Base-by-base conservation (phyloP, 1,284 basidiomycete genomes). In the Pseudozyma tsukubaensis region DNA sequence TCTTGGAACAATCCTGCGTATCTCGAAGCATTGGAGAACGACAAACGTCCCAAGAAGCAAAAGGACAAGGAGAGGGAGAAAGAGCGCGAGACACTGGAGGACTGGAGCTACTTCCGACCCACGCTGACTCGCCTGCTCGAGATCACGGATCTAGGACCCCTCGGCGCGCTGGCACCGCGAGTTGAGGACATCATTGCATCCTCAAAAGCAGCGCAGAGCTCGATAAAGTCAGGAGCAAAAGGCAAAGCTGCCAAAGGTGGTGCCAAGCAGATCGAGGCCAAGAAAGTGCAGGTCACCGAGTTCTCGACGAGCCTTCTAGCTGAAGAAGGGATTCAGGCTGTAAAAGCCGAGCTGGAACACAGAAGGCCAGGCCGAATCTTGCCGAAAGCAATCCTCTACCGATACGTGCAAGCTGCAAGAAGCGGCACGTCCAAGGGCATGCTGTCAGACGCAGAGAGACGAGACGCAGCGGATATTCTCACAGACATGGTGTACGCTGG, bases 61-160 rank as follows among this genome's bases (percentile, higher is more conserved):
- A 78, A 78, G 55, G 73, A 77, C 45, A 71, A 65, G 29, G 73
- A 78, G 60, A 58, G 72, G n/a, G 76, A 78, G 40, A 64, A 73
- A 57, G 78, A 80, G 55, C 60, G 70, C 49, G 78, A 80, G 58
- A 75, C 61, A 47, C 62, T 74, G 39, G 78, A 80, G 49, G 77
- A 80, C 48, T 80, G 78, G 78, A 80, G 76, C 37, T 74, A 77
- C 53, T 75, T 65, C 59, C 76, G 78, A 24, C 78, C 78, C 18
- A 65, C 71, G 16, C 54, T 80, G 29, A 49, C 51, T 14, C 71
- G 78, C 7, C 49, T 78, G 36, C 68, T 80, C 4, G 76, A 70
- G 50, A 48, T 63, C 18, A 59, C 72, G 14, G 78, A 80, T 61
- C 51, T 77, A 1, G 78, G 73, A 6, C 72, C 67, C 2, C 63